Evolutionary conservation across 768 basidiomycete genomes (phyloP), one percentile per base, ranked within the genome.

Genomic region (Paxillus involutus): DNA sequence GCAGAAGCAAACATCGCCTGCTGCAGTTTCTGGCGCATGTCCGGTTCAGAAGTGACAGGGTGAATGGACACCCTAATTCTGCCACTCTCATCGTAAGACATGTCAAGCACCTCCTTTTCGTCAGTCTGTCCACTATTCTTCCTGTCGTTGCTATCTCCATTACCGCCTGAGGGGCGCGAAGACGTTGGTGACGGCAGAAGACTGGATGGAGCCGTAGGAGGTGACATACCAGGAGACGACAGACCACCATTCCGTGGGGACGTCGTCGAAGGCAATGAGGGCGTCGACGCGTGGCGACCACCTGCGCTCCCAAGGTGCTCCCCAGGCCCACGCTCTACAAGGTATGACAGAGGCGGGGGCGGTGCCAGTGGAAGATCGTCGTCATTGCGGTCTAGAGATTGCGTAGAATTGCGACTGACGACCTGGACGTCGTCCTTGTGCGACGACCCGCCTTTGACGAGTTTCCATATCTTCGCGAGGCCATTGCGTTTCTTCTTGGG

Each of bases 331-430:
- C 74, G 71, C 56, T 71, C 73, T 3, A 93, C 92, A 44, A 98
- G 80, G 72, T 94, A 95, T 0, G 92, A 92, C 49, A 98, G 66
- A 5, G 93, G 88, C 5, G 96, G 96, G 3, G 96, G 96, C 1
- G 95, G 96, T 3, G 89, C 85, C 39, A 97, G 75, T 4, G 91
- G 94, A 9, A 78, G 69, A 59, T 89, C 84, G 62, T 93, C 90
- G 3, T 90, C 87, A 41, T 68, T 29, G 64, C 67, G 64, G 41
- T 70, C 55, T 14, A 68, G 39, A 69, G 77, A 56, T 77, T 80
- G 77, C 6, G 73, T 61, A 14, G 72, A 64, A 10, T 71, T 69
- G 26, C 68, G 68, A 37, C 70, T 63, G 39, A 61, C 66, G 7
- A 53, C 29, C 12, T 59, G 51, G 24, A 63, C 55, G 19, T 59